Conservation (phyloP, 768 basidiomycete species). For the Mycena kentingensis region DNA sequence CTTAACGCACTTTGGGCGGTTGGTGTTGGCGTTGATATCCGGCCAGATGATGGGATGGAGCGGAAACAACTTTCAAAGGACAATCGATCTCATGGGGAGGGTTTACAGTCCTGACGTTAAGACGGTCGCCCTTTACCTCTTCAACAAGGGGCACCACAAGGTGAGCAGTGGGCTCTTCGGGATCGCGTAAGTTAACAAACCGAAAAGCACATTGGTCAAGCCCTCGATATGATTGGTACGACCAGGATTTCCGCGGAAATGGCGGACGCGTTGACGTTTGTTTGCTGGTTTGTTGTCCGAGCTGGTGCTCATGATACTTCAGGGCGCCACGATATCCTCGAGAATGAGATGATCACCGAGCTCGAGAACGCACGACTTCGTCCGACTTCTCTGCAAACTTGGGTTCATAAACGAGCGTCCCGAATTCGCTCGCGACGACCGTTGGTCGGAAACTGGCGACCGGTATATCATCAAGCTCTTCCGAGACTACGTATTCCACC, state of each 20-base stretch:
- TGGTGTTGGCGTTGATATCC: constrained; percentile 80
- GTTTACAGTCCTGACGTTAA: constrained; percentile 83
- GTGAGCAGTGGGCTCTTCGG: constrained; percentile 31
- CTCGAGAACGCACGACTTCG: constrained; percentile 92
- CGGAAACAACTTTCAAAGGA: constrained; percentile 64
- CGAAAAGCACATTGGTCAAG: constrained; percentile 69
- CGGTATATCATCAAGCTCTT: constrained; percentile 98
- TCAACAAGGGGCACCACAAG: constrained; percentile 72
- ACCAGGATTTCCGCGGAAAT: constrained; percentile 77
- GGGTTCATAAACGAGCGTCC: constrained; percentile 99
- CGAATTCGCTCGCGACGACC: constrained; percentile 95
- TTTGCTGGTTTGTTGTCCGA: constrained; percentile 7
- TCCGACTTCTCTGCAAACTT: constrained; percentile 88
- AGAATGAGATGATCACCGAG: constrained; percentile 82
- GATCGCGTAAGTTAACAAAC: background rate
- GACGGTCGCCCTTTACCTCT: constrained; percentile 74
- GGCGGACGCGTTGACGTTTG: constrained; percentile 80
- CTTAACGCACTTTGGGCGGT: constrained; percentile 78
- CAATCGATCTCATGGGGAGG: constrained; percentile 72
- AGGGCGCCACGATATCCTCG: constrained; percentile 82
- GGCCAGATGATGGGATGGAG: constrained; percentile 61
- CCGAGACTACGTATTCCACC: constrained; percentile 97
- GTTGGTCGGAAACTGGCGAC: constrained; percentile 99
- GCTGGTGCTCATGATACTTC: background rate
- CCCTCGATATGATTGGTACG: constrained; percentile 78